phyloP scores from a whole-genome alignment of 306 rosid genomes.

The Medicago ruthenica region DNA sequence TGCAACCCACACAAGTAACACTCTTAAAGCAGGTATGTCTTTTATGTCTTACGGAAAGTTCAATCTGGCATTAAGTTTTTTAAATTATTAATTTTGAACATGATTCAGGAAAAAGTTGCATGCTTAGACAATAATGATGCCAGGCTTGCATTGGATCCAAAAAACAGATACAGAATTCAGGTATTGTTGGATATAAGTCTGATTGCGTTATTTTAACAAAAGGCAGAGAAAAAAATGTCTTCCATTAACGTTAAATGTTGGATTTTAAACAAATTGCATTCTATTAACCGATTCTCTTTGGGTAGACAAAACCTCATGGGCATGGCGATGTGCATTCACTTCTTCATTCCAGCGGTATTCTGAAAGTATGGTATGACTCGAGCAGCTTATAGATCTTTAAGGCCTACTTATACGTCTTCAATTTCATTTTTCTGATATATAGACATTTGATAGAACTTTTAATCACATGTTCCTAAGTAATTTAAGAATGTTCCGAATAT shows the following conservation, averaged over 20 bases:
- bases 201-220: conserved; percentile 31
- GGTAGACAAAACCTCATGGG: conserved; percentile 97
- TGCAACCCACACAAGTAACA: conserved; percentile 87
- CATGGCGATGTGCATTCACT: conserved; percentile 97
- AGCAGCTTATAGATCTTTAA: conserved; percentile 33
- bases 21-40: conserved; percentile 89
- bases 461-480: conserved; percentile 6
- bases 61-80: conserved; percentile 23
- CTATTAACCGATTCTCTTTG: conserved; percentile 46
- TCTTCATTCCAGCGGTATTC: conserved; percentile 93
- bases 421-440: conserved; percentile 28
- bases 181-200: conserved; percentile 50
- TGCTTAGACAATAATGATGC: conserved; percentile 95
- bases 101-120: conserved; percentile 94
- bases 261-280: conserved; percentile 28
- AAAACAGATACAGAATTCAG: conserved; percentile 87
- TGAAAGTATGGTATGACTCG: conserved; percentile 73
- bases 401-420: conserved; percentile 23
- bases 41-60: conserved; percentile 32
- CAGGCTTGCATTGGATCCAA: conserved; percentile 85
- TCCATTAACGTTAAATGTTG: conserved; percentile 7
- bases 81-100: conserved; percentile 19
- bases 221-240: conserved; percentile 7
- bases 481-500: conserved; percentile 23
- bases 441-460: conserved; percentile 26